Conservation (phyloP, 208 protist species). For the Acanthamoeba culbertsoni region DNA sequence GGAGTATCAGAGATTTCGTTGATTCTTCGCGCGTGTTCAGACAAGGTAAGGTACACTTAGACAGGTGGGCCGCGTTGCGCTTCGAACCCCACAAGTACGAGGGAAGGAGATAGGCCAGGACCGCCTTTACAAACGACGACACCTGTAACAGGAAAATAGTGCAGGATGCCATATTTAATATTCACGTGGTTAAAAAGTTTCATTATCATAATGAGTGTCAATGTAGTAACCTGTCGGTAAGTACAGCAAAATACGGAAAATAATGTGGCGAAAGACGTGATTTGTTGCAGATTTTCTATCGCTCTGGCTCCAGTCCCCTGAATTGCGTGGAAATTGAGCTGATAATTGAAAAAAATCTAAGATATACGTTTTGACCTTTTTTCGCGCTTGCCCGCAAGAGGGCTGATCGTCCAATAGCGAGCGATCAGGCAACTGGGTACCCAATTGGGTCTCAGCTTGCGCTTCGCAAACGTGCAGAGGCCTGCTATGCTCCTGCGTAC, state of each 20-base stretch:
- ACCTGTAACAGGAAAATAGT: background rate
- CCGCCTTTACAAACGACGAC: conserved; percentile 47
- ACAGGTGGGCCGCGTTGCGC: background rate
- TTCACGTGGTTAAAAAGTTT: too few species aligned
- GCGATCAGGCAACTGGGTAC: too few species aligned
- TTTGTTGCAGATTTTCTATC: background rate
- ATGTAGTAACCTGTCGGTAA: background rate
- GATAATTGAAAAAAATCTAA: background rate
- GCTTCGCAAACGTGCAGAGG: too few species aligned
- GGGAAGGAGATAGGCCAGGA: conserved; percentile 24
- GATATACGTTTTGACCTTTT: background rate
- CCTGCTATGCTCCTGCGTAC: too few species aligned
- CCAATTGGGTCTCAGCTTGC: too few species aligned
- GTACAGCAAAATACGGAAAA: background rate
- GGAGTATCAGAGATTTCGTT: background rate
- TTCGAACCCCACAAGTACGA: conserved; percentile 12
- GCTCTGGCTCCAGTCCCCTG: background rate
- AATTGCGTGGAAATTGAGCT: too few species aligned
- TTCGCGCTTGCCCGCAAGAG: too few species aligned
- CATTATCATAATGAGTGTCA: too few species aligned
- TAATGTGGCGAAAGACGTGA: conserved; percentile 1
- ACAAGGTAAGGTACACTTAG: background rate
- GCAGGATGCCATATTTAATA: too few species aligned
- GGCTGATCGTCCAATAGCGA: too few species aligned
- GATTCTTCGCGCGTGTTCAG: too few species aligned